Conservation (phyloP, 2,329 filamentous ascomycete genomes). For the Trichophyton equinum region DNA sequence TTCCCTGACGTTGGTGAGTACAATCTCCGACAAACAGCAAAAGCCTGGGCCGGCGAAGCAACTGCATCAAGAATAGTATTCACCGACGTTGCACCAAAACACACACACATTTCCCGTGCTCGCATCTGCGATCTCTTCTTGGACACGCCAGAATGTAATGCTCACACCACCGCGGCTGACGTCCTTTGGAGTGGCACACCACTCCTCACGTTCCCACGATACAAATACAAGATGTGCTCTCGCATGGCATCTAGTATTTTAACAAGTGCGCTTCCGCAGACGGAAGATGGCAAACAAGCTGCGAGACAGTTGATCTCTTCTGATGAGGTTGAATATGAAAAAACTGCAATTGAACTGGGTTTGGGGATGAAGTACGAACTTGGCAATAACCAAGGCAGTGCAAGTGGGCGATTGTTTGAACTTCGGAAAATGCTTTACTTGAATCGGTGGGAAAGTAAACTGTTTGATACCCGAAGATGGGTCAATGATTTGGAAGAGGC, state of each 20-base stretch:
- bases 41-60: conserved; percentile 68
- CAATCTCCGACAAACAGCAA: conserved; percentile 69
- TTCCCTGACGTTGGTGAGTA: conserved; percentile 88
- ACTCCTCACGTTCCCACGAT: conserved; percentile 75
- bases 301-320: conserved; percentile 63
- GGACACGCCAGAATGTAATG: conserved; percentile 96
- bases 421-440: conserved; percentile 72
- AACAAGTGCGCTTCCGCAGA: conserved; percentile 70
- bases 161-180: conserved; percentile 92
- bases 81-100: conserved; percentile 92
- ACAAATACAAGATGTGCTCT: conserved; percentile 97
- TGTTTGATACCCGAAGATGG: conserved; percentile 90
- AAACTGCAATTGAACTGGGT: conserved; percentile 57
- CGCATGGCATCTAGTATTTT: conserved; percentile 95
- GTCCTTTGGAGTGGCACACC: conserved; percentile 94
- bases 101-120: conserved; percentile 82
- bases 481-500: conserved; percentile 77
- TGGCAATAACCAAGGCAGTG: conserved; percentile 19
- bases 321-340: conserved; percentile 75
- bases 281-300: conserved; percentile 51
- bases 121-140: conserved; percentile 89
- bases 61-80: conserved; percentile 83
- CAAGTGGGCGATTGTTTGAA: conserved; percentile 58
- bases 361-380: conserved; percentile 47
- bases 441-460: conserved; percentile 67